These are phyloP conservation scores for Pochonia chlamydosporia DNA, from an alignment of 2,329 filamentous ascomycete species.

Conservation along the genomic window DNA sequence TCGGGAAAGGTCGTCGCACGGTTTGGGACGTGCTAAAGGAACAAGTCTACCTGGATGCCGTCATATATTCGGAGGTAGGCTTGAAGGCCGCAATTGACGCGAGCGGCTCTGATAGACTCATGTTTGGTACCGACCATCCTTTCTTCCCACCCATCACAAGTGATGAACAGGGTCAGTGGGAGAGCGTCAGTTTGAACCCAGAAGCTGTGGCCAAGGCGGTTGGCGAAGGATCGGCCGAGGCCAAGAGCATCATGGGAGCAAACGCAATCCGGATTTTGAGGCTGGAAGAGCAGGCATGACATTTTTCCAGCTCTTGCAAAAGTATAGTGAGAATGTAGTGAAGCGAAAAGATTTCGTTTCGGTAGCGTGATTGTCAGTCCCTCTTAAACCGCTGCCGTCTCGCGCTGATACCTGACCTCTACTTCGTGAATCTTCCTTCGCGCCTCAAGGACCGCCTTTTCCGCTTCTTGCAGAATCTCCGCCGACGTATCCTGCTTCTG, in stretches of 20 bases:
- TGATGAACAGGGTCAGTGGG: slow-evolving; percentile 60
- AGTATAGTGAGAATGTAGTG: neutral
- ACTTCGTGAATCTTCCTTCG: slow-evolving; percentile 30
- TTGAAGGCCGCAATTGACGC: slow-evolving; percentile 65
- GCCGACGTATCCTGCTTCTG: slow-evolving; percentile 18
- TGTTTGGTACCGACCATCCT: slow-evolving; percentile 80
- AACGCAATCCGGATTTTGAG: slow-evolving; percentile 52
- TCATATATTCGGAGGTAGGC: slow-evolving; percentile 73
- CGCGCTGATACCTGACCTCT: slow-evolving; percentile 28
- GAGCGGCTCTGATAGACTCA: slow-evolving; percentile 60
- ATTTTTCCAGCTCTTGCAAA: neutral
- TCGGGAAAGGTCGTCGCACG: slow-evolving; percentile 39
- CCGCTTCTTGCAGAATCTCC: slow-evolving; percentile 22
- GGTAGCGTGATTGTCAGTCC: neutral
- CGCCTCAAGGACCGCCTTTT: slow-evolving; percentile 22
- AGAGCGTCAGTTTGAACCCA: slow-evolving; percentile 54
- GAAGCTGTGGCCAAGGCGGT: slow-evolving; percentile 49
- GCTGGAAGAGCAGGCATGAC: slow-evolving; percentile 16
- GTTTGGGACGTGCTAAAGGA: slow-evolving; percentile 54
- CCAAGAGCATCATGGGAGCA: slow-evolving; percentile 50
- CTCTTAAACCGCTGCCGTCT: slow-evolving; percentile 15
- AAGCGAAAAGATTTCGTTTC: neutral
- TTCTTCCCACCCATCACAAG: slow-evolving; percentile 72
- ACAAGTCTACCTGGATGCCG: slow-evolving; percentile 84
- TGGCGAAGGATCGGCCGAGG: slow-evolving; percentile 36